phyloP scores from a whole-genome alignment of 2,329 filamentous ascomycete species.

The Sporothrix globosa region DNA sequence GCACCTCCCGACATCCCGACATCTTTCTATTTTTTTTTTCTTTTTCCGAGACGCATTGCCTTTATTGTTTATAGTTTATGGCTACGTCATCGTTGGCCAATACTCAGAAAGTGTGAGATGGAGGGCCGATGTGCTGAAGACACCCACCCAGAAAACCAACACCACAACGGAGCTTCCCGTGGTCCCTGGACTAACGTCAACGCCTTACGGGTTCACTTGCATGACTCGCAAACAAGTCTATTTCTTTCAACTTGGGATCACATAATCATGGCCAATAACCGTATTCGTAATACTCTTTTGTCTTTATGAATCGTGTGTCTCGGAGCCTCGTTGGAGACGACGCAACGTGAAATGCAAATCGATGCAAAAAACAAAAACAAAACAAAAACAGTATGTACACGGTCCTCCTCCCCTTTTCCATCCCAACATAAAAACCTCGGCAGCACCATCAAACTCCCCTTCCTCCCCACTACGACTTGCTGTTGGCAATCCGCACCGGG shows the following conservation, averaged over 20 bases:
- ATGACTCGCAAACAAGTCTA: neutral
- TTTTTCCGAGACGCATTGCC: neutral
- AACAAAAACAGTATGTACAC: conserved; percentile 9
- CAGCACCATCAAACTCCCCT: neutral
- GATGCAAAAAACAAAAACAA: neutral
- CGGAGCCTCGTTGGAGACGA: neutral
- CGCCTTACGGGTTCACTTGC: neutral
- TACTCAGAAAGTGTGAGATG: neutral
- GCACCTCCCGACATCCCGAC: neutral
- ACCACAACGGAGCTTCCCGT: neutral
- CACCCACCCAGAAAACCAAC: neutral
- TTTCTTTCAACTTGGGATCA: neutral
- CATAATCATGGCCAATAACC: neutral
- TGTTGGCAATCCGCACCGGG: conserved; percentile 39
- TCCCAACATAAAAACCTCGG: too few relatives aligned
- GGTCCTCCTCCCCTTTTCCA: neutral
- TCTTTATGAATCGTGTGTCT: neutral
- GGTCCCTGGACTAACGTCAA: neutral
- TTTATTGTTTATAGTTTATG: neutral
- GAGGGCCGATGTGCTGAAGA: neutral
- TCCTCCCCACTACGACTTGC: neutral
- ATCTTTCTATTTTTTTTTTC: neutral
- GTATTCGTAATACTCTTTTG: neutral
- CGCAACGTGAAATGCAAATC: neutral
- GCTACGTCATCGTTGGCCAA: neutral